Conservation (phyloP, 768 basidiomycete species). For the Suillus clintonianus region DNA sequence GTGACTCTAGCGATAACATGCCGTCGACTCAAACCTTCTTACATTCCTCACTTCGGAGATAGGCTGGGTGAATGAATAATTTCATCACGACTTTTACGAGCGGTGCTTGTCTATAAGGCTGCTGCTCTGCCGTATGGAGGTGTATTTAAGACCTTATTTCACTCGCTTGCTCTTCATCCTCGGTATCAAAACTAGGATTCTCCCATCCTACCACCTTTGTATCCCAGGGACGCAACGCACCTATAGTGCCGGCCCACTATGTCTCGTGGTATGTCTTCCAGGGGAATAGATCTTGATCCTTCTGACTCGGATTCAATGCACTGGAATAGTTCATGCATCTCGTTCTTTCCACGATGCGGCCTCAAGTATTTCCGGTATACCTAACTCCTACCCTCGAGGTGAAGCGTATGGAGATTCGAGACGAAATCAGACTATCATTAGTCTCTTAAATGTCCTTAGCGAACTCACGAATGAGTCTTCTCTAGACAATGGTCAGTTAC, state of each 20-base stretch:
- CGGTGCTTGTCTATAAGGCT: slow-evolving; percentile 35
- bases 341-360: slow-evolving; percentile 29
- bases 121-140: slow-evolving; percentile 32
- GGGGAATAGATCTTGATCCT: slow-evolving; percentile 22
- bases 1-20: slow-evolving; percentile 24
- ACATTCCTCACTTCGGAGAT: slow-evolving; percentile 26
- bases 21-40: slow-evolving; percentile 23
- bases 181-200: background rate
- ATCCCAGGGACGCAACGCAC: background rate
- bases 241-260: slow-evolving; percentile 15
- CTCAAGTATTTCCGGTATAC: slow-evolving; percentile 22
- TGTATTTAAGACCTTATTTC: slow-evolving; percentile 32
- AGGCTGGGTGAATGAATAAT: slow-evolving; percentile 34
- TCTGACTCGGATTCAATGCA: background rate
- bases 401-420: slow-evolving; percentile 27
- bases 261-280: slow-evolving; percentile 29
- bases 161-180: background rate
- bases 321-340: slow-evolving; percentile 11
- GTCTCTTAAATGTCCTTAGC: slow-evolving; percentile 46
- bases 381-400: slow-evolving; percentile 29
- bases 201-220: background rate
- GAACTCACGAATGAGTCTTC: slow-evolving; percentile 45
- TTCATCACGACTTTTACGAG: slow-evolving; percentile 24
- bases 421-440: slow-evolving; percentile 49
- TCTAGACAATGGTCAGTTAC: slow-evolving; percentile 34